Evolutionary conservation across 176 grass and related monocot genomes (phyloP).

Genomic region (Oryza australiensis): DNA sequence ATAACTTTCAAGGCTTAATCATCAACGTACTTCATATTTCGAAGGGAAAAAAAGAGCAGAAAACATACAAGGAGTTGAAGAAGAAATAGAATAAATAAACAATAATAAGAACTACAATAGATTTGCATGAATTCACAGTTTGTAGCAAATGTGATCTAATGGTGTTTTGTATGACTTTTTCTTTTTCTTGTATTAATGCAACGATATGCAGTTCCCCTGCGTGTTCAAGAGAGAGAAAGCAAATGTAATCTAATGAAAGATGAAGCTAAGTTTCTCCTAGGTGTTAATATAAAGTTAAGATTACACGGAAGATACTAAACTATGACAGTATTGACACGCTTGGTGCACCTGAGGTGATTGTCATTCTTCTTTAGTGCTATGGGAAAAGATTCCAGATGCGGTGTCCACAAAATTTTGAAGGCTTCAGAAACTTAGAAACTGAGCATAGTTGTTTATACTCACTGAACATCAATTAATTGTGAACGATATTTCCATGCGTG

Average conservation of each 20-base stretch:
- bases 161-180: too few relatives aligned
- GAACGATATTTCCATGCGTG: neutral
- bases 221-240: too few relatives aligned
- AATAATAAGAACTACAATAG: neutral
- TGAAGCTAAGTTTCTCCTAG: neutral
- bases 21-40: neutral
- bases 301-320: neutral
- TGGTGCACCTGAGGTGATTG: neutral
- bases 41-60: neutral
- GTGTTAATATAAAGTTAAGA: neutral
- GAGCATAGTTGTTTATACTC: neutral
- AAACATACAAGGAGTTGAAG: neutral
- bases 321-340: neutral
- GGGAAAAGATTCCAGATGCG: neutral
- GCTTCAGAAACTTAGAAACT: slow-evolving; percentile 1
- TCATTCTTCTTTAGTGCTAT: neutral
- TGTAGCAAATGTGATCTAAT: neutral
- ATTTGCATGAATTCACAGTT: neutral
- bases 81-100: neutral
- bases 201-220: too few relatives aligned
- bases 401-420: neutral
- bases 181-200: too few relatives aligned
- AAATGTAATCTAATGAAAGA: neutral
- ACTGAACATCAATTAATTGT: neutral
- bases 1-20: neutral